A percentile compares a stretch with the other conserved stretches of the same genome.
Evolutionary conservation across 495 filamentous ascomycete species (phyloP).

Genomic region (Neurospora terricola): DNA sequence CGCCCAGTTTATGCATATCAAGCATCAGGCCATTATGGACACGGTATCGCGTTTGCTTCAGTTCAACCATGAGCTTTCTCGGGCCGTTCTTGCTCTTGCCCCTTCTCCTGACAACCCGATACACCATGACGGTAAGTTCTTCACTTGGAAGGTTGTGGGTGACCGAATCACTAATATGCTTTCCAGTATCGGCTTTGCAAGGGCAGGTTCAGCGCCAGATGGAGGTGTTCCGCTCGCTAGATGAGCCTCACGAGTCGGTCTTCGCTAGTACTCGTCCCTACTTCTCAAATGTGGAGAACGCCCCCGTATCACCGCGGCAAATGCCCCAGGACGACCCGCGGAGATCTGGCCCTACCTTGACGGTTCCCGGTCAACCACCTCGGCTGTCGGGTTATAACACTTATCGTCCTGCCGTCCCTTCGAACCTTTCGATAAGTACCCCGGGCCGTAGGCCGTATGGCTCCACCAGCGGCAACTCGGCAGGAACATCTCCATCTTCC

Average conservation of each 20-base stretch:
- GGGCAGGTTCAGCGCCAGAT: slow-evolving; percentile 75
- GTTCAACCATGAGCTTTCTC: slow-evolving; percentile 66
- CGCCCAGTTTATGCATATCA: slow-evolving; percentile 63
- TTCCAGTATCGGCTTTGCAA: slow-evolving; percentile 67
- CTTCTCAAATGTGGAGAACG: slow-evolving; percentile 66
- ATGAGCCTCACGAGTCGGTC: slow-evolving; percentile 67
- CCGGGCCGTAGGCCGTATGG: slow-evolving; percentile 56
- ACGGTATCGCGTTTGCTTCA: slow-evolving; percentile 59
- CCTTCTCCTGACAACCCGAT: slow-evolving; percentile 55
- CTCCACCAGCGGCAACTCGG: slow-evolving; percentile 54
- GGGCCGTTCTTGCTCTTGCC: slow-evolving; percentile 57
- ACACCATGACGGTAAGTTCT: slow-evolving; percentile 50
- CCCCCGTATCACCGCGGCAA: slow-evolving; percentile 88
- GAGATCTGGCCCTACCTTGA: slow-evolving; percentile 41
- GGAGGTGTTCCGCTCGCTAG: slow-evolving; percentile 55
- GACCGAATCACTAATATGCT: slow-evolving; percentile 23
- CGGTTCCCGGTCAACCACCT: slow-evolving; percentile 31
- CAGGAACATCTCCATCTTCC: slow-evolving; percentile 62
- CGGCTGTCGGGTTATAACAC: slow-evolving; percentile 20
- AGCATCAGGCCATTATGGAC: slow-evolving; percentile 74
- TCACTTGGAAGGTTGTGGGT: slow-evolving; percentile 1
- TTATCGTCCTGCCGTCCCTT: slow-evolving; percentile 68
- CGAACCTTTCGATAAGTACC: slow-evolving; percentile 66
- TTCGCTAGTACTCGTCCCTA: slow-evolving; percentile 68
- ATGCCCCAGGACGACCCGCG: slow-evolving; percentile 76